These are phyloP conservation scores for Aspergillus egyptiacus DNA, from an alignment of 495 filamentous ascomycete species.

Conservation along the genomic window DNA sequence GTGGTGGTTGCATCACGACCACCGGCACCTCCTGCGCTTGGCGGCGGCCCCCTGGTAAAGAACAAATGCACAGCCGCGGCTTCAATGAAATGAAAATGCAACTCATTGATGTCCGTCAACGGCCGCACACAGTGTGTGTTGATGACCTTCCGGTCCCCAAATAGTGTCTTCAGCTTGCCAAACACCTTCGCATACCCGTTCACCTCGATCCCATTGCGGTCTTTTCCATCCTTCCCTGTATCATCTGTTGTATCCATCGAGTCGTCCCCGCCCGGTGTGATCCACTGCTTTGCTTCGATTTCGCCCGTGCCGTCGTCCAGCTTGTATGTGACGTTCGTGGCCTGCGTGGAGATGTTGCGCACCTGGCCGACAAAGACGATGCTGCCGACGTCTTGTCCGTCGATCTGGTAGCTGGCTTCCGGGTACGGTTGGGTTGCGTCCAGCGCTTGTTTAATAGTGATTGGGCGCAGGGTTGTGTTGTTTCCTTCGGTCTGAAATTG, in stretches of 20 bases:
- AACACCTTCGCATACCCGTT: constrained; percentile 78
- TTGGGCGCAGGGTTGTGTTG: constrained; percentile 75
- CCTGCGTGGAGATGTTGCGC: constrained; percentile 74
- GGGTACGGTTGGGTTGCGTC: constrained; percentile 70
- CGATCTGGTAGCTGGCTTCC: constrained; percentile 71
- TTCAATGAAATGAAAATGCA: constrained; percentile 84
- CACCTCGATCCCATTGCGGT: constrained; percentile 48
- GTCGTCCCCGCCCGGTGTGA: constrained; percentile 54
- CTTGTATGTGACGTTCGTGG: constrained; percentile 86
- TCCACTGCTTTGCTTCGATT: constrained; percentile 90
- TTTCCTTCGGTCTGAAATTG: constrained; percentile 38
- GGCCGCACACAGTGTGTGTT: constrained; percentile 74
- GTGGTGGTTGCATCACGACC: constrained; percentile 19
- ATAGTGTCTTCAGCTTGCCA: constrained; percentile 64
- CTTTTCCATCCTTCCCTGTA: constrained; percentile 24
- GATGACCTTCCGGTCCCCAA: constrained; percentile 74
- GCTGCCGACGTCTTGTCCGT: constrained; percentile 55
- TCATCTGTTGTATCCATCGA: constrained; percentile 38
- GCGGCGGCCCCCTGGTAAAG: constrained; percentile 68
- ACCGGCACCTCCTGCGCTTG: constrained; percentile 28
- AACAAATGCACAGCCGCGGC: constrained; percentile 81
- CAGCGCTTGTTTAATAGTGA: constrained; percentile 90
- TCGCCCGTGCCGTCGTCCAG: constrained; percentile 92
- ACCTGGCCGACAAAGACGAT: constrained; percentile 87
- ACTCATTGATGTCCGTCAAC: constrained; percentile 80